Base-by-base conservation (phyloP, 768 basidiomycete species). In the Crassisporium funariophilum region DNA sequence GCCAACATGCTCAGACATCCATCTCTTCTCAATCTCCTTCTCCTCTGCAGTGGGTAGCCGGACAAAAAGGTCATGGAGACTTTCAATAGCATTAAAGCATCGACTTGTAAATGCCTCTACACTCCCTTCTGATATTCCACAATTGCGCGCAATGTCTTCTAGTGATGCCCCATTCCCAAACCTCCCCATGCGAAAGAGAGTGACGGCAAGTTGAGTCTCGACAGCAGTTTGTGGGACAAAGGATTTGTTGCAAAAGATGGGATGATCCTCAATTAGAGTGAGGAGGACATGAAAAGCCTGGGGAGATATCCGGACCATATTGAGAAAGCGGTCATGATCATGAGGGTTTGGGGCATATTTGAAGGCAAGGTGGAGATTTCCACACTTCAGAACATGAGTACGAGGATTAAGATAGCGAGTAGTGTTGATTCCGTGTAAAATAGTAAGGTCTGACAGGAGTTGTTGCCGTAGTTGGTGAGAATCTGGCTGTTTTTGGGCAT, bases 11-110 rank as follows among this genome's bases (percentile, higher is more conserved):
- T 58, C 11, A 24, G 69, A 66, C 12, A 70, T 61, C 67, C 64
- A 70, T 6, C 16, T 9, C 48, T 71, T 69, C 44, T 69, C 66
- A 2, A 12, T 24, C 34, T 69, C 68, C 46, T 65, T 68, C 47
- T 69, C 67, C 41, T 55, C 65, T 5, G 49, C 23, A 21, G 64
- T 64, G 3, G 66, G 47, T 1, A 33, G 45, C 12, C 59, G 50
- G 1, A 69, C 58, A 62, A 63, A 66, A 1, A 29, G 44, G 35
- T 64, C 55, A 44, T 68, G 64, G 3, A 68, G 48, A 0, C 54
- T 47, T 25, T 58, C 55, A 35, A 71, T 61, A 3, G 66, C 67
- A n/a, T 33, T 49, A n/a, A n/a, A n/a, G 24, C 58, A 59, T 0
- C 58, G 56, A 8, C 57, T 33, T 12, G 66, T 66, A 39, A 50